These are phyloP conservation scores for Fusarium sp. DNA, from an alignment of 2,329 filamentous ascomycete genomes.

Conservation along the genomic window DNA sequence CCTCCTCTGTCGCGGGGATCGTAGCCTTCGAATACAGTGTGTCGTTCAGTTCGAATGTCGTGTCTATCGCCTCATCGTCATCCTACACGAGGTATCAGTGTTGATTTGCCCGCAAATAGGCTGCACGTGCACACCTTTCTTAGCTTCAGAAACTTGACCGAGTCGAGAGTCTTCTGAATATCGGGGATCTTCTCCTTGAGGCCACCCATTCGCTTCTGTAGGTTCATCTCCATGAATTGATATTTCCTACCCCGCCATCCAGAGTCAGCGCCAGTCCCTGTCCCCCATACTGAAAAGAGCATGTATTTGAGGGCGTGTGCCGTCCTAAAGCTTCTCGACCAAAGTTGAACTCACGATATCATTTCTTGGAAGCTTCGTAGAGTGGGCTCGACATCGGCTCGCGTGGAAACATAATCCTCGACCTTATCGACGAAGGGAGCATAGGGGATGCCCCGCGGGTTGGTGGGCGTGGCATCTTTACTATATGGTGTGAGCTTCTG, in stretches of 20 bases:
- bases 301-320: slow-evolving; percentile 15
- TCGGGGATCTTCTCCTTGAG: slow-evolving; percentile 96
- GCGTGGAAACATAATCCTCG: slow-evolving; percentile 85
- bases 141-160: slow-evolving; percentile 84
- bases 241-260: slow-evolving; percentile 78
- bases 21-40: slow-evolving; percentile 91
- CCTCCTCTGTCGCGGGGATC: slow-evolving; percentile 85
- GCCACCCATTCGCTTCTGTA: slow-evolving; percentile 82
- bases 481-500: slow-evolving; percentile 40
- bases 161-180: slow-evolving; percentile 95
- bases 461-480: slow-evolving; percentile 69
- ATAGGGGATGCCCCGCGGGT: slow-evolving; percentile 84
- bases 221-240: slow-evolving; percentile 98
- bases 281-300: neutral
- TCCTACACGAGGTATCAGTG: slow-evolving; percentile 50
- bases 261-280: slow-evolving; percentile 31
- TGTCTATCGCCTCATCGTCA: slow-evolving; percentile 79
- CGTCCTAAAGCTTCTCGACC: slow-evolving; percentile 11
- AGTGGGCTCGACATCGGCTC: slow-evolving; percentile 82
- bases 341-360: slow-evolving; percentile 76
- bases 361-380: slow-evolving; percentile 90
- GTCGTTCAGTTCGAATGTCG: slow-evolving; percentile 96
- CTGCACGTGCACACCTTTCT: slow-evolving; percentile 66
- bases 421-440: slow-evolving; percentile 90
- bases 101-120: neutral